A percentile compares a stretch with the other conserved stretches of the same genome.
Conservation (phyloP, 768 basidiomycete genomes). For the Amanita pallidorosea region DNA sequence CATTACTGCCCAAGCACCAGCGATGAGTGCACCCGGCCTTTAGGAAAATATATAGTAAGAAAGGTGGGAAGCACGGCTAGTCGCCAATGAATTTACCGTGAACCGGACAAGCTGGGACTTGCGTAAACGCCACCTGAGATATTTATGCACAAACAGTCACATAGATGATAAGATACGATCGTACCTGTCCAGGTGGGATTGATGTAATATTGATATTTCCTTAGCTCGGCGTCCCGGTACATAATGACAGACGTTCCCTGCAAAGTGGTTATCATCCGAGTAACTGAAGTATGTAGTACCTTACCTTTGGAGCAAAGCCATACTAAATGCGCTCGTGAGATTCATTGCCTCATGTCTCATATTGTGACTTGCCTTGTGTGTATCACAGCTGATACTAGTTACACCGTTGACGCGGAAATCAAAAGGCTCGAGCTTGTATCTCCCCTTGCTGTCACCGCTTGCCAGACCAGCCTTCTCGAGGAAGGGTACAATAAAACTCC, state of each 20-base stretch:
- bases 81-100: constrained; percentile 44
- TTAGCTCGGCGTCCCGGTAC: constrained; percentile 73
- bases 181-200: constrained; percentile 69
- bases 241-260: constrained; percentile 92
- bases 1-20: constrained; percentile 95
- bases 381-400: constrained; percentile 92
- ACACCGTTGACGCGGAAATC: constrained; percentile 90
- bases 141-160: background rate
- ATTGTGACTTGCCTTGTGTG: constrained; percentile 60
- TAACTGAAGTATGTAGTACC: background rate
- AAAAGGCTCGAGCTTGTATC: constrained; percentile 57
- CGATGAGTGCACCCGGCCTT: constrained; percentile 87
- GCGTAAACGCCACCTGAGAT: constrained; percentile 74
- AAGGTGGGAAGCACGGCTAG: background rate
- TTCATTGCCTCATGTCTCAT: background rate
- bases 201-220: constrained; percentile 80
- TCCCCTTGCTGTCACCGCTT: constrained; percentile 37
- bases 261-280: background rate
- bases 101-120: constrained; percentile 83
- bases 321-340: constrained; percentile 38
- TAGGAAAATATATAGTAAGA: background rate
- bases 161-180: constrained; percentile 7
- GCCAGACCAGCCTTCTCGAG: constrained; percentile 71
- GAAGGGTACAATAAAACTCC: constrained; percentile 91
- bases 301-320: constrained; percentile 87